phyloP scores from a whole-genome alignment of 2,329 filamentous ascomycete genomes.

The Pseudogymnoascus sp. region DNA sequence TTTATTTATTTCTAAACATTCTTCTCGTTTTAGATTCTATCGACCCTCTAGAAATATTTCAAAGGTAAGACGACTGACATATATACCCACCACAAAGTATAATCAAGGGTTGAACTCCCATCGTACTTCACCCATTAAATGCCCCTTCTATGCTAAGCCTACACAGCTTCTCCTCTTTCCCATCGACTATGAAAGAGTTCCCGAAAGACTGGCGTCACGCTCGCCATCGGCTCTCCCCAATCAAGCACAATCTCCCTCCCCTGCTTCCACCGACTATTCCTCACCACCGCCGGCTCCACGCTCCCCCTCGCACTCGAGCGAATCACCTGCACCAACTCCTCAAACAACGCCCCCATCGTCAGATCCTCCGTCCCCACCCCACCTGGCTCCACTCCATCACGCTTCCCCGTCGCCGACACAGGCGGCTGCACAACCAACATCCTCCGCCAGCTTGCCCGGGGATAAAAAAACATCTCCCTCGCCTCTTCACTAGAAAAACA shows the following conservation, averaged over 20 bases:
- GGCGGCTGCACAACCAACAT: slow-evolving; percentile 5
- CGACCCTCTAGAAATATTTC: not conserved
- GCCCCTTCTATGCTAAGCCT: not conserved
- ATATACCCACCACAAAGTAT: not conserved
- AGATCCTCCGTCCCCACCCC: not conserved
- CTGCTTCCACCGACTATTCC: not conserved
- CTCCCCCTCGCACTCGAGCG: not conserved
- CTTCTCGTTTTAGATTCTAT: not conserved
- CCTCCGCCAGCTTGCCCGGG: not conserved
- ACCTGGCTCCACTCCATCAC: not conserved
- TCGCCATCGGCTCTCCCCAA: not conserved
- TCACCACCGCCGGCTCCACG: slow-evolving; percentile 1
- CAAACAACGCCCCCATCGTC: slow-evolving; percentile 1
- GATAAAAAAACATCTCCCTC: not conserved
- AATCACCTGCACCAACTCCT: not conserved
- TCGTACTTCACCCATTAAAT: not conserved
- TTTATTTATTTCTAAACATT: not conserved
- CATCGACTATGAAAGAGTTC: not conserved
- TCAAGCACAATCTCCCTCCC: slow-evolving; percentile 2
- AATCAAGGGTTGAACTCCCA: not conserved
- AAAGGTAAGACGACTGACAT: not conserved
- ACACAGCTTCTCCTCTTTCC: not conserved
- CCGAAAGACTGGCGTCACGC: not conserved
- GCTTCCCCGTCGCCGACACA: not conserved
- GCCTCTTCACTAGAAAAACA: not conserved